Evolutionary conservation across 129 eudicot genomes (phyloP).

Genomic region (Lactuca sativa): DNA sequence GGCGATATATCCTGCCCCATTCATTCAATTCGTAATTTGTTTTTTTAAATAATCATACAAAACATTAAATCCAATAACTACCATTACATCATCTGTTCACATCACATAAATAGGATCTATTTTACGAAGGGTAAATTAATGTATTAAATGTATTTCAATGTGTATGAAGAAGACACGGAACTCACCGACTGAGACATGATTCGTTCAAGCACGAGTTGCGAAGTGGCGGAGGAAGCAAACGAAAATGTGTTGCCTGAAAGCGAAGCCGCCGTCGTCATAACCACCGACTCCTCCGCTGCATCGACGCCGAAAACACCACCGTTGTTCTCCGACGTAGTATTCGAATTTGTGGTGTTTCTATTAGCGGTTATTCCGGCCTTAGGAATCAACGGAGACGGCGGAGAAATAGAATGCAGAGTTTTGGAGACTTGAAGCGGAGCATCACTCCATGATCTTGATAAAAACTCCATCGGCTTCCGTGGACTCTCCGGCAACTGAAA

Average conservation of each 20-base stretch:
- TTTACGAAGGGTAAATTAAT: constrained; percentile 1
- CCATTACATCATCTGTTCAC: constrained; percentile 16
- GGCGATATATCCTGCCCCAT: constrained; percentile 88
- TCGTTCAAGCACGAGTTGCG: constrained; percentile 96
- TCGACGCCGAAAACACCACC: constrained; percentile 20
- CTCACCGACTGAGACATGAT: constrained; percentile 96
- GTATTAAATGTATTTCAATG: background rate
- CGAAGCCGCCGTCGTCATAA: constrained; percentile 14
- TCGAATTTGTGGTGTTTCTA: constrained; percentile 11
- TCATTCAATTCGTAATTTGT: constrained; percentile 12
- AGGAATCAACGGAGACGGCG: constrained; percentile 40
- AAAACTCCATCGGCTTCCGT: constrained; percentile 82
- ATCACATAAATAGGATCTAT: background rate
- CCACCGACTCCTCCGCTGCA: constrained; percentile 30
- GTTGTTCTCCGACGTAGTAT: constrained; percentile 6
- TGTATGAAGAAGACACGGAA: background rate
- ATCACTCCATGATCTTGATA: constrained; percentile 92
- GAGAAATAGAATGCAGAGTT: constrained; percentile 45
- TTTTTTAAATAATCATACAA: background rate
- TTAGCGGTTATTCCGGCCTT: constrained; percentile 25
- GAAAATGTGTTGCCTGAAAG: constrained; percentile 79
- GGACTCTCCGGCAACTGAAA: constrained; percentile 87
- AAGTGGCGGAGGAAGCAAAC: constrained; percentile 92
- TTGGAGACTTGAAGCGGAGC: constrained; percentile 64
- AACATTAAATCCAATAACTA: constrained; percentile 18